Base-by-base conservation (phyloP, 2,329 filamentous ascomycete species). In the Basipetospora chlamydospora region DNA sequence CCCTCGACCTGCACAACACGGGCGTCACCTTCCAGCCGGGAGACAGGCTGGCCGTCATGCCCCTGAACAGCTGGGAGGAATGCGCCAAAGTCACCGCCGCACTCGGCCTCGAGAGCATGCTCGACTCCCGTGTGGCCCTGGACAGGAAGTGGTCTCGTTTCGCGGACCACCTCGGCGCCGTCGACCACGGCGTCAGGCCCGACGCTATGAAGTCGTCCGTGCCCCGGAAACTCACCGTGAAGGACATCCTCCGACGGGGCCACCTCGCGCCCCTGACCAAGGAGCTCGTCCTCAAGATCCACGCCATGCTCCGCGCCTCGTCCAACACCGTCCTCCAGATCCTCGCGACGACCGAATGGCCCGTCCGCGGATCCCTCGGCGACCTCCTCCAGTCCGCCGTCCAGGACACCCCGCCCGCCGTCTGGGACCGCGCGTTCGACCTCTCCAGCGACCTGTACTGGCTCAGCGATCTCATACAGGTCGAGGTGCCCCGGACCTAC, bases 1-100 rank as follows among this genome's bases (percentile, higher is more conserved):
- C 62, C 0, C 51, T 70, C 9, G 67, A 70, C 42, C 60, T 71
- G 2, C 58, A 63, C 13, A 58, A 70, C 33, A 68, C 66, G 0
- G 66, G 66, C 1, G 64, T 70, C 30, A 70, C 66, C 0, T 71
- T 68, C 38, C 56, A 61, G 33, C 66, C 67, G 0, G 67, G 67
- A 0, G 67, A 71, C 36, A 57, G 66, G 5, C 55, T 72, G 5
- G 66, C 66, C 0, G 53, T 72, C 2, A 70, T 71, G 66, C 66
- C 66, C 0, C 56, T 70, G 12, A 71, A 70, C 39, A 59, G 55
- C 38, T 70, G 65, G 67, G 59, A 61, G 7, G 67, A 71, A 44
- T 68, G 64, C 35, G 66, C 66, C 13, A 70, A 70, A 42, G 62
- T 71, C 8, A 65, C 63, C 3, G 60, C 65, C 0, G 65, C 65